phyloP scores from a whole-genome alignment of 2,329 filamentous ascomycete genomes.

The Stachybotrys chartarum region DNA sequence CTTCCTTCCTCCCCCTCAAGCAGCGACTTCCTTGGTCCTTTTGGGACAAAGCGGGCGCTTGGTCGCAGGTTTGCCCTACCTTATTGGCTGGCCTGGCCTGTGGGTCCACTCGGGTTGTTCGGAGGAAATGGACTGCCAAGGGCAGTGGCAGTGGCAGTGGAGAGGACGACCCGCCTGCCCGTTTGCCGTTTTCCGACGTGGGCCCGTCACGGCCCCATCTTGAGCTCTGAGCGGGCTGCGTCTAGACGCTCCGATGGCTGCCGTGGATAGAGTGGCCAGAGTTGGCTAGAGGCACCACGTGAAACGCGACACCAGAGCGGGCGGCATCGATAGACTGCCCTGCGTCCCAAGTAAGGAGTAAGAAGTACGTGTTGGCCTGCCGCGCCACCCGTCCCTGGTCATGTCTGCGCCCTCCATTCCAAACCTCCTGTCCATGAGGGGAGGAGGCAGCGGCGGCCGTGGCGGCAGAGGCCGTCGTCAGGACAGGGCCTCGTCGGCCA shows the following conservation, averaged over 20 bases:
- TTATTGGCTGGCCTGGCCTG: too few species aligned
- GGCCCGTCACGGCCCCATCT: too few species aligned
- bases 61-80: neutral
- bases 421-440: constrained; percentile 59
- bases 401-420: constrained; percentile 75
- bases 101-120: too few species aligned
- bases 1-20: too few species aligned
- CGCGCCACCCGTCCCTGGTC: neutral
- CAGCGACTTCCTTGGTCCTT: neutral
- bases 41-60: neutral
- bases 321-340: too few species aligned
- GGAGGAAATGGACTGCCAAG: neutral
- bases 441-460: constrained; percentile 32
- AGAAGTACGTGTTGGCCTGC: too few species aligned
- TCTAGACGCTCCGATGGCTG: too few species aligned
- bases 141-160: neutral
- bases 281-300: too few species aligned
- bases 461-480: constrained; percentile 29
- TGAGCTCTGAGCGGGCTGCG: too few species aligned
- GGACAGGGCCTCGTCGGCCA: constrained; percentile 19
- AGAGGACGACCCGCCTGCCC: neutral
- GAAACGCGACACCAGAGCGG: too few species aligned
- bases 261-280: too few species aligned
- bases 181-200: neutral
- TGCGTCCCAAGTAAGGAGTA: too few species aligned